Evolutionary conservation across 192 early-diverging fungal genomes (phyloP).

Genomic region (Phycomyces nitens): DNA sequence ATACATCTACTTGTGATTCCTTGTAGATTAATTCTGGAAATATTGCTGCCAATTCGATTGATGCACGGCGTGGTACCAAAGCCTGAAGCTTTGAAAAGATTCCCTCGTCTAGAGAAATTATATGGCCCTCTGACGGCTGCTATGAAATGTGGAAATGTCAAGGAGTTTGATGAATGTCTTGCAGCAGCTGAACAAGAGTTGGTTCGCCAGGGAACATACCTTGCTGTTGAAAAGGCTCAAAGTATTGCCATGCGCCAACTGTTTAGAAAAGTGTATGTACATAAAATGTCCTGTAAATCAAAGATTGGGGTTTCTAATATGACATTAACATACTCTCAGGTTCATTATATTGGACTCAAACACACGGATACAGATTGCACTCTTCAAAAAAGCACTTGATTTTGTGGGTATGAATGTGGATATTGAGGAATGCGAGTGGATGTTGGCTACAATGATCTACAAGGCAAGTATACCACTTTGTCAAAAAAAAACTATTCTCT

Average conservation of each 20-base stretch:
- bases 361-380: conserved; percentile 55
- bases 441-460: conserved; percentile 86
- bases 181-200: conserved; percentile 52
- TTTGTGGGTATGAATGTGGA: conserved; percentile 54
- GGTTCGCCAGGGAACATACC: conserved; percentile 66
- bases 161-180: conserved; percentile 68
- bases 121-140: conserved; percentile 69
- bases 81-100: conserved; percentile 52
- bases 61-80: conserved; percentile 70
- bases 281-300: conserved; percentile 4
- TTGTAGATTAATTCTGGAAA: conserved; percentile 73
- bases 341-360: conserved; percentile 46
- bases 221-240: conserved; percentile 78
- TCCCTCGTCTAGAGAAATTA: conserved; percentile 52
- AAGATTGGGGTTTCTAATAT: conserved; percentile 4
- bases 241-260: conserved; percentile 70
- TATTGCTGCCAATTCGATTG: conserved; percentile 76
- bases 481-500: not conserved
- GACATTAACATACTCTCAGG: conserved; percentile 19
- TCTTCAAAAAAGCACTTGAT: conserved; percentile 64
- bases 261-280: conserved; percentile 73
- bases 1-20: conserved; percentile 15
- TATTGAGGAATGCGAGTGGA: conserved; percentile 77
- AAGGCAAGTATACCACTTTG: conserved; percentile 46
- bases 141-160: conserved; percentile 69